phyloP scores from a whole-genome alignment of 2,329 filamentous ascomycete genomes.

The Tolypocladium cylindrosporum region DNA sequence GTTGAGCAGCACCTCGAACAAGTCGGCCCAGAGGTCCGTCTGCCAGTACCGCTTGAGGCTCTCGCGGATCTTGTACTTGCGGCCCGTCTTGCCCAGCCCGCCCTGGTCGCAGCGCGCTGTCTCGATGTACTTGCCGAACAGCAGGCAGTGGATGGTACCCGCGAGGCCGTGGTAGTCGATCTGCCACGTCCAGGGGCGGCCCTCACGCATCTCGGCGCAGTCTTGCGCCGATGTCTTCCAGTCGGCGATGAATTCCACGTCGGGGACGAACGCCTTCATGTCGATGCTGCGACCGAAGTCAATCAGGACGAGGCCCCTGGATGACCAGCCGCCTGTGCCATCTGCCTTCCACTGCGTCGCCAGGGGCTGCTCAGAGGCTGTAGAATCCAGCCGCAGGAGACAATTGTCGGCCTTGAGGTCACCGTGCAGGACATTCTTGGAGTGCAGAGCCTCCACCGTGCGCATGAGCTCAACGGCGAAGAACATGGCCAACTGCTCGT shows the following conservation, averaged over 20 bases:
- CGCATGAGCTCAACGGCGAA: conserved; percentile 86
- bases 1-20: conserved; percentile 81
- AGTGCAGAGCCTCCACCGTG: conserved; percentile 78
- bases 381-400: conserved; percentile 66
- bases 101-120: conserved; percentile 50
- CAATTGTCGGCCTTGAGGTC: conserved; percentile 96
- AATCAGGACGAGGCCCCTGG: conserved; percentile 76
- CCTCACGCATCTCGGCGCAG: conserved; percentile 91
- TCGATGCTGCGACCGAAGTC: conserved; percentile 94
- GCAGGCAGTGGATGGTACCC: conserved; percentile 74
- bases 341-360: conserved; percentile 58
- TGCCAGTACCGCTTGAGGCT: conserved; percentile 94
- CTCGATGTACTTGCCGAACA: conserved; percentile 94
- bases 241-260: conserved; percentile 80
- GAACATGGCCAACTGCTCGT: conserved; percentile 90
- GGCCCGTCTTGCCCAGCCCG: conserved; percentile 46
- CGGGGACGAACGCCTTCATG: conserved; percentile 69
- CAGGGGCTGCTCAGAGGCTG: conserved; percentile 34
- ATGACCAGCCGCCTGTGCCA: conserved; percentile 68
- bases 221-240: conserved; percentile 85
- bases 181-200: conserved; percentile 93
- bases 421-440: conserved; percentile 73
- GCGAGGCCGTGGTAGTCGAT: conserved; percentile 93
- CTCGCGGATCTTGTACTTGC: conserved; percentile 73
- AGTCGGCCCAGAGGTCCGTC: conserved; percentile 75